A percentile compares a stretch with the other conserved stretches of the same genome.
Evolutionary conservation across 2,329 filamentous ascomycete species (phyloP).

Genomic region (Trichoderma atrobrunneum): DNA sequence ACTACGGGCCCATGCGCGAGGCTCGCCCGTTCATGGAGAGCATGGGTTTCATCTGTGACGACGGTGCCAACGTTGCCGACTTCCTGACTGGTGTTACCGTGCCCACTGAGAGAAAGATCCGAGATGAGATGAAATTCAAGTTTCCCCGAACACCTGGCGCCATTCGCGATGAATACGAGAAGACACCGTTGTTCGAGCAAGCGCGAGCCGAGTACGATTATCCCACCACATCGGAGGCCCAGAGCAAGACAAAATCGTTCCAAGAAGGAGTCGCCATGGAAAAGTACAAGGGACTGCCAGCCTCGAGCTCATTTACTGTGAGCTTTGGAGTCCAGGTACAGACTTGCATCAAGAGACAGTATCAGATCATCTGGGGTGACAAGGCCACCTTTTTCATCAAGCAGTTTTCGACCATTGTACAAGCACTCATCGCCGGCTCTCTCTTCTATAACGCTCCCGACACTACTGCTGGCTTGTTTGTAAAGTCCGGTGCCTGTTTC

Average conservation of each 20-base stretch:
- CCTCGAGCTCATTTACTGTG: slow-evolving; percentile 55
- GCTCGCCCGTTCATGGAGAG: slow-evolving; percentile 64
- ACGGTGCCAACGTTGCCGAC: slow-evolving; percentile 63
- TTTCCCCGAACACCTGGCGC: slow-evolving; percentile 46
- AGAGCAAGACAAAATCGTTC: slow-evolving; percentile 52
- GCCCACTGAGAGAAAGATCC: slow-evolving; percentile 65
- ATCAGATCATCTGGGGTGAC: slow-evolving; percentile 64
- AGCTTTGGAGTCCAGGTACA: slow-evolving; percentile 54
- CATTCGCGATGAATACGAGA: slow-evolving; percentile 50
- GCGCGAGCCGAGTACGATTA: slow-evolving; percentile 59
- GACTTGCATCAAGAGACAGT: slow-evolving; percentile 57
- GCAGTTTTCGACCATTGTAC: slow-evolving; percentile 54
- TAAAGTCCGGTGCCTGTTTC: slow-evolving; percentile 63
- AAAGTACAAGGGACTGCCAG: slow-evolving; percentile 53
- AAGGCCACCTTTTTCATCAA: slow-evolving; percentile 63
- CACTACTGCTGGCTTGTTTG: slow-evolving; percentile 59
- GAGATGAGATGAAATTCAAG: slow-evolving; percentile 34
- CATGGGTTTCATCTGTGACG: slow-evolving; percentile 60
- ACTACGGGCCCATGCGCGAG: slow-evolving; percentile 58
- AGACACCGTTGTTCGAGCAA: slow-evolving; percentile 45
- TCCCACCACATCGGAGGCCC: slow-evolving; percentile 48
- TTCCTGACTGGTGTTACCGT: slow-evolving; percentile 65
- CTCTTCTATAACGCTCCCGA: slow-evolving; percentile 63
- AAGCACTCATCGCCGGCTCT: slow-evolving; percentile 63
- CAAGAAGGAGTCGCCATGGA: slow-evolving; percentile 49